These are phyloP conservation scores for Lasiosphaeris hirsuta DNA, from an alignment of 495 filamentous ascomycete genomes.

Conservation along the genomic window DNA sequence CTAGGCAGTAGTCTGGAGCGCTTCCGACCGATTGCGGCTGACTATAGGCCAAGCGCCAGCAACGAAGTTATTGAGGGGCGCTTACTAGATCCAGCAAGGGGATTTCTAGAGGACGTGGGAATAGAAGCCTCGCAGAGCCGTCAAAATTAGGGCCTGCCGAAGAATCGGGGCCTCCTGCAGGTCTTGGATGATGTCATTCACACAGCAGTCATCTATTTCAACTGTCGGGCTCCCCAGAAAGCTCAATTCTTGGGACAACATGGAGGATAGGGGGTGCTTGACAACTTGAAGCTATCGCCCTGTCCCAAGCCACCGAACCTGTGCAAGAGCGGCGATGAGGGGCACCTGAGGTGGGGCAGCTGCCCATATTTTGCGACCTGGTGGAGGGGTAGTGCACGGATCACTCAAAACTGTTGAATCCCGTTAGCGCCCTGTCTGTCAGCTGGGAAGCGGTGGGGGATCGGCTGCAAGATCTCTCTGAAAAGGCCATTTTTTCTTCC, in stretches of 20 bases:
- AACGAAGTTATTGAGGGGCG: not conserved
- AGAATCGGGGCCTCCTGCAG: too few relatives aligned
- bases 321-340: constrained; percentile 24
- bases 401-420: constrained; percentile 16
- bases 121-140: not conserved
- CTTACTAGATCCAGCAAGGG: not conserved
- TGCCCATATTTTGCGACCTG: constrained; percentile 14
- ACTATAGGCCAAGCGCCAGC: constrained; percentile 2
- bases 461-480: too few relatives aligned
- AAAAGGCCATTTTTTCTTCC: too few relatives aligned
- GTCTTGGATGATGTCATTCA: too few relatives aligned
- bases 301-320: too few relatives aligned
- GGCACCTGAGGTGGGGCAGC: constrained; percentile 27
- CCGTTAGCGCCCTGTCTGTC: not conserved
- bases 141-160: too few relatives aligned
- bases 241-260: too few relatives aligned
- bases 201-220: not conserved
- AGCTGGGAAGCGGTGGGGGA: too few relatives aligned
- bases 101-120: not conserved
- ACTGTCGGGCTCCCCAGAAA: not conserved
- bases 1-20: not conserved
- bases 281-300: constrained; percentile 13
- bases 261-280: not conserved
- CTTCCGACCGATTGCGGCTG: not conserved
- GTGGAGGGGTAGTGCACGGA: constrained; percentile 30